Base-by-base conservation (phyloP, 2,329 filamentous ascomycete genomes). In the Cercospora brassicicola region DNA sequence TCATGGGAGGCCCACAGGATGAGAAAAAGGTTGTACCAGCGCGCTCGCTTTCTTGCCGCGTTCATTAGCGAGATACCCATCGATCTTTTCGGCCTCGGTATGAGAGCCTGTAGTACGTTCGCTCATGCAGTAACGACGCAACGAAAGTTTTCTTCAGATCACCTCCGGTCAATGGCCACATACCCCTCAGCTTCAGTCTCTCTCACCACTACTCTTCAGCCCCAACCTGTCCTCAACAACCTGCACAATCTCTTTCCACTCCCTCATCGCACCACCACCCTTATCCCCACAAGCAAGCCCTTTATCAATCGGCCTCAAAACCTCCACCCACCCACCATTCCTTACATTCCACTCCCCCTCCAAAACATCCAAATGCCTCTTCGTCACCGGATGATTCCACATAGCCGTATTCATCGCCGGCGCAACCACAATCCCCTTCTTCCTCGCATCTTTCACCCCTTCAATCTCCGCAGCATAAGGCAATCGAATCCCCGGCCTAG, bases 341-440 rank as follows among this genome's bases (percentile, higher is more conserved):
- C 48, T 76, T 67, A 85, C 78, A 5, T 89, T 90, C 93, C 93
- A 97, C 67, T 93, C 91, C 59, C 90, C 86, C 70, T 89, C 85
- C 57, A 97, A 81, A 0, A 91, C 82, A 48, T 81, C 81, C 42
- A 97, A 80, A 71, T 97, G 92, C 70, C 86, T 88, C 60, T 81
- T 84, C 0, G 94, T 97, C 56, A 96, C 82, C 1, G 93, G 94
- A 77, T 97, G 93, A 65, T 85, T 83, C 90, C 91, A 96, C 94
- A 97, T 97, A 3, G 90, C 89, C 26, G 88, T 93, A 78, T 97
- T 97, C 92, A 97, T 96, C 31, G 91, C 89, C 1, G 90, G 89
- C 2, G 91, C 91, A 0, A 94, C 90, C 1, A 95, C 75, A 39
- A 96, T 92, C 71, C 84, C 86, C 78, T 90, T 90, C 78, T 84